These are phyloP conservation scores for Rhododendron williamsianum DNA, from an alignment of 148 eudicot species.

Conservation along the genomic window DNA sequence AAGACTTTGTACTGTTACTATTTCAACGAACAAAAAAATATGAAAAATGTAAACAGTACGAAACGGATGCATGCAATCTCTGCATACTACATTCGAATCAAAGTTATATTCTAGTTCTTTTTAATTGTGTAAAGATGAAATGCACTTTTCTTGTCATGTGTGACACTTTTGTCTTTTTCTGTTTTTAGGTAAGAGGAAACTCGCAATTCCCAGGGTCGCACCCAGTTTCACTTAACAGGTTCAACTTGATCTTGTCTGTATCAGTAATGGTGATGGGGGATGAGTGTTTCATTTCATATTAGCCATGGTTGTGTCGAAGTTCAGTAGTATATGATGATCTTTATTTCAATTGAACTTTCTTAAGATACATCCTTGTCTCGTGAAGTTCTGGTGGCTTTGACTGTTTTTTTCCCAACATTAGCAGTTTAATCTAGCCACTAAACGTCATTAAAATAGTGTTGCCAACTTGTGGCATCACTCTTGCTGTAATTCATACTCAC, in stretches of 20 bases:
- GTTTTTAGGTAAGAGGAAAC: conserved; percentile 51
- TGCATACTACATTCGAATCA: not conserved
- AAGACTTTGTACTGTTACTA: not conserved
- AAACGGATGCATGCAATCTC: not conserved
- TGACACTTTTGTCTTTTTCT: not conserved
- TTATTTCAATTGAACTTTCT: not conserved
- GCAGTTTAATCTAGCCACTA: not conserved
- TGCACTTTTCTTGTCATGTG: not conserved
- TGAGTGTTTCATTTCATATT: not conserved
- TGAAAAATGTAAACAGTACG: not conserved
- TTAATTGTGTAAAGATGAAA: not conserved
- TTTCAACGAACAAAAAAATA: not conserved
- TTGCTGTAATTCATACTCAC: not conserved
- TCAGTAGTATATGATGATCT: not conserved
- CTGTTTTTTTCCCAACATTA: not conserved
- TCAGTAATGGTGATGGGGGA: not conserved
- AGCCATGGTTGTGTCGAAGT: not conserved
- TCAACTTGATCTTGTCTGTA: conserved; percentile 3
- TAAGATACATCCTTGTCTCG: not conserved
- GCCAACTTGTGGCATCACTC: not conserved
- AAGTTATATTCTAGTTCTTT: not conserved
- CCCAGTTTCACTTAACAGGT: conserved; percentile 97
- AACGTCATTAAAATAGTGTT: not conserved
- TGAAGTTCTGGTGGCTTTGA: not conserved
- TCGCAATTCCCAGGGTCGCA: conserved; percentile 95